Base-by-base conservation (phyloP, 352 stramenopile genomes). In the Phytophthora fragariaefolia region DNA sequence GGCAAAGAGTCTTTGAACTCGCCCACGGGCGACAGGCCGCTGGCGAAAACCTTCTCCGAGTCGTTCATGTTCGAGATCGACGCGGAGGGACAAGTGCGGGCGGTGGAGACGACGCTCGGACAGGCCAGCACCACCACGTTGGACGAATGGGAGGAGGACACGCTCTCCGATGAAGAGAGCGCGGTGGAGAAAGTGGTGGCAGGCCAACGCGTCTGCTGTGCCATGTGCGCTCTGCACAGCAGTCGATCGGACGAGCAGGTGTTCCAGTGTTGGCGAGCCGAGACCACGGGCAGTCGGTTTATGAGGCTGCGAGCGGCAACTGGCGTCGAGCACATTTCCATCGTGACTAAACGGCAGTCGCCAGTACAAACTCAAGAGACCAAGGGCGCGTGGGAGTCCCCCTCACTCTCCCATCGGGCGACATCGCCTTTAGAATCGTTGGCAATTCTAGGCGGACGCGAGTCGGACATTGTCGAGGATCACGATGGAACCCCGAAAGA, bases 191-290 rank as follows among this genome's bases (percentile, higher is more conserved):
- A 71, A 46, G 43, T 69, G 8, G 55, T 69, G 18, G 64, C 58
- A 10, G 64, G 61, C 2, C 71, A 75, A 58, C 66, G 59, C 12
- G 66, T 77, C 23, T 82, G 74, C 30, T 82, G 74, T 43, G 71
- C 71, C 23, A 82, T 82, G 74, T 82, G 74, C 34, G 71, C 74
- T 4, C 49, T 82, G 38, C 63, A 77, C 23, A 63, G 61, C 50
- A 63, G 6, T 17, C 66, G 61, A 20, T 82, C 74, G 22, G 74
- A 82, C 24, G 74, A 82, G 56, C 66, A 79, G 49, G 66, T 82
- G 27, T 82, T 82, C 17, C 61, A 66, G 1, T 53, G 57, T 49
- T 82, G 74, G 74, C 63, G 64, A 7, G 52, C 67, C 0, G 52
- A 73, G 43, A 66, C 66, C 17, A 66, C 60, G 20, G 60, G 59